A percentile compares a stretch with the other conserved stretches of the same genome.
These are phyloP conservation scores for Solanum hybrid DNA, from an alignment of 305 asterid genomes.

Conservation along the genomic window DNA sequence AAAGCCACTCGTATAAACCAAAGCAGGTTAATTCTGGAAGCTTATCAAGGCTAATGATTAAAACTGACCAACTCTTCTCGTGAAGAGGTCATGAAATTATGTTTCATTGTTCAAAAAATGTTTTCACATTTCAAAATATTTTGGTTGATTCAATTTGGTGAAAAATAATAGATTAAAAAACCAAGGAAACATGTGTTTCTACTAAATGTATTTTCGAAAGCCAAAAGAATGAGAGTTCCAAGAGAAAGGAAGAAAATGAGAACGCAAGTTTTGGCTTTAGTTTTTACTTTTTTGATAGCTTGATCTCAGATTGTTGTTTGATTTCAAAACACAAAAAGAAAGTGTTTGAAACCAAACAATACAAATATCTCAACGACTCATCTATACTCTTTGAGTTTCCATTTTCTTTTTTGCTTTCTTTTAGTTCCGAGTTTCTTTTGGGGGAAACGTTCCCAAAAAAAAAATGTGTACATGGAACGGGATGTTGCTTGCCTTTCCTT, in stretches of 20 bases:
- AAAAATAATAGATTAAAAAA: not conserved
- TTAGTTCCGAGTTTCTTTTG: not conserved
- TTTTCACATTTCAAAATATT: not conserved
- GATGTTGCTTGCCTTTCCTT: slow-evolving; percentile 80
- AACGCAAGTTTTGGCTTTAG: not conserved
- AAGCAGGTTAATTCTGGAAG: not conserved
- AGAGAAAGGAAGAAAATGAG: not conserved
- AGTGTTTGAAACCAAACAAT: not conserved
- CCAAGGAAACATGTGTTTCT: not conserved
- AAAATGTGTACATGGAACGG: not conserved
- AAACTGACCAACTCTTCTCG: not conserved
- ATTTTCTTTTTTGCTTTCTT: not conserved
- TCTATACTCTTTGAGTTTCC: not conserved
- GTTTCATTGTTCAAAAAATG: not conserved
- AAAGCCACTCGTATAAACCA: not conserved
- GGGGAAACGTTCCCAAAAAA: not conserved
- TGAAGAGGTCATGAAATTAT: not conserved
- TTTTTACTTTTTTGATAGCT: not conserved
- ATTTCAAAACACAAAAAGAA: not conserved
- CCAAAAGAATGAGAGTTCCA: not conserved
- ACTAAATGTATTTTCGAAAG: not conserved
- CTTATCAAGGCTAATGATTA: not conserved
- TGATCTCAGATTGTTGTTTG: not conserved
- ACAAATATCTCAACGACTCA: not conserved
- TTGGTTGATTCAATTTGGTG: not conserved